Evolutionary conservation across 2,329 filamentous ascomycete genomes (phyloP).

Genomic region (Colletotrichum viniferum): DNA sequence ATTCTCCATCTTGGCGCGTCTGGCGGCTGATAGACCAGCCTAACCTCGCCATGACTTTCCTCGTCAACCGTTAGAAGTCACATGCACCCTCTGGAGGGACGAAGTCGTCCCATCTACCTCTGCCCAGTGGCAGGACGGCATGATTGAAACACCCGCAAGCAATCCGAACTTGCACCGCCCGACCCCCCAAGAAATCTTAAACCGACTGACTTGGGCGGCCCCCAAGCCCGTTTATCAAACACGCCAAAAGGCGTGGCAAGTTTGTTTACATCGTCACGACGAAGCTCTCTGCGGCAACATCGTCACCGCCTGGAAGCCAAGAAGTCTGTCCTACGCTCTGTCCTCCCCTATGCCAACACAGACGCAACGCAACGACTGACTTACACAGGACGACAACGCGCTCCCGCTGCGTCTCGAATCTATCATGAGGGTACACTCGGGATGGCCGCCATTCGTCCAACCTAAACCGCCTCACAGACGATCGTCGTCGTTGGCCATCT

Average conservation of each 20-base stretch:
- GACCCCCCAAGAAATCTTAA: neutral
- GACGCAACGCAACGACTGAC: neutral
- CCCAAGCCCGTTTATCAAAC: conserved; percentile 1
- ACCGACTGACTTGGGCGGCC: conserved; percentile 1
- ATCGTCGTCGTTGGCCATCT: neutral
- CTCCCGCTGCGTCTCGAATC: neutral
- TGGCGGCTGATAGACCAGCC: neutral
- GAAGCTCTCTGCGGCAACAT: neutral
- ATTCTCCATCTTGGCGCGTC: neutral
- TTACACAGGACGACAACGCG: neutral
- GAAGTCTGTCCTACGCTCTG: neutral
- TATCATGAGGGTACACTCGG: neutral
- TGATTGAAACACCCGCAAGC: neutral
- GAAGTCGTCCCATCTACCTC: neutral
- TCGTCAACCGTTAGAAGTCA: neutral
- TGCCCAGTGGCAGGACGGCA: neutral
- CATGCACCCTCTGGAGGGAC: neutral
- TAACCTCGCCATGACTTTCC: neutral
- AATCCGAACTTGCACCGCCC: neutral
- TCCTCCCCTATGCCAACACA: neutral
- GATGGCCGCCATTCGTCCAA: neutral
- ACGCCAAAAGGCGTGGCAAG: neutral
- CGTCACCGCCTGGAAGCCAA: neutral
- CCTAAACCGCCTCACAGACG: neutral
- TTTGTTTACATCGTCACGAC: neutral